These are phyloP conservation scores for Leishmania guyanensis DNA, from an alignment of 208 protist species.

Conservation along the genomic window DNA sequence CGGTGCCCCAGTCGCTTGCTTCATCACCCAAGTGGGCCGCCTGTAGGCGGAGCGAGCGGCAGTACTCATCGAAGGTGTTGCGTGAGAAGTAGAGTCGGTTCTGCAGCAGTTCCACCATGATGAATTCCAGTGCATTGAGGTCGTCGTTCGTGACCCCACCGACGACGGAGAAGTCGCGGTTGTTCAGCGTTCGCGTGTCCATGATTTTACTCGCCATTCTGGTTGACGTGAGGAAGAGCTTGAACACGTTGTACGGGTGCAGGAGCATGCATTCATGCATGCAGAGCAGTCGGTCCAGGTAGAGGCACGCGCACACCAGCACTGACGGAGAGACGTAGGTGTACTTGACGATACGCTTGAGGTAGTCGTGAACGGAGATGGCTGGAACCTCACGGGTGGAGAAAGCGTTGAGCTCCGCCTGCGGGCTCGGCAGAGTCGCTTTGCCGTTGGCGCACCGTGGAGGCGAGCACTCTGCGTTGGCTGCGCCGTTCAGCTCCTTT, in stretches of 20 bases:
- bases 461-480: neutral
- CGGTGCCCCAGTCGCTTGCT: constrained; percentile 11
- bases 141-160: constrained; percentile 63
- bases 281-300: constrained; percentile 63
- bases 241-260: constrained; percentile 58
- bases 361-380: constrained; percentile 59
- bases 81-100: constrained; percentile 67
- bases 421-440: constrained; percentile 8
- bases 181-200: constrained; percentile 77
- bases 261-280: constrained; percentile 41
- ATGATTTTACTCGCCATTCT: constrained; percentile 74
- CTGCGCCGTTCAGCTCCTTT: neutral
- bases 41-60: constrained; percentile 24
- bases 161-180: constrained; percentile 74
- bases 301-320: constrained; percentile 65
- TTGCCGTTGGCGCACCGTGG: neutral
- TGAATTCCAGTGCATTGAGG: constrained; percentile 68
- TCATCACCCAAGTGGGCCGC: constrained; percentile 30
- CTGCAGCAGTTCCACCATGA: constrained; percentile 51
- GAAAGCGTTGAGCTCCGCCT: constrained; percentile 38
- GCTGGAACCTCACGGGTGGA: constrained; percentile 36
- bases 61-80: constrained; percentile 65
- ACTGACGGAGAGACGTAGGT: constrained; percentile 75
- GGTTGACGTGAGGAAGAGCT: constrained; percentile 56
- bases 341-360: constrained; percentile 65